Base-by-base conservation (phyloP, 352 stramenopile genomes). In the Globisporangium spinosum region DNA sequence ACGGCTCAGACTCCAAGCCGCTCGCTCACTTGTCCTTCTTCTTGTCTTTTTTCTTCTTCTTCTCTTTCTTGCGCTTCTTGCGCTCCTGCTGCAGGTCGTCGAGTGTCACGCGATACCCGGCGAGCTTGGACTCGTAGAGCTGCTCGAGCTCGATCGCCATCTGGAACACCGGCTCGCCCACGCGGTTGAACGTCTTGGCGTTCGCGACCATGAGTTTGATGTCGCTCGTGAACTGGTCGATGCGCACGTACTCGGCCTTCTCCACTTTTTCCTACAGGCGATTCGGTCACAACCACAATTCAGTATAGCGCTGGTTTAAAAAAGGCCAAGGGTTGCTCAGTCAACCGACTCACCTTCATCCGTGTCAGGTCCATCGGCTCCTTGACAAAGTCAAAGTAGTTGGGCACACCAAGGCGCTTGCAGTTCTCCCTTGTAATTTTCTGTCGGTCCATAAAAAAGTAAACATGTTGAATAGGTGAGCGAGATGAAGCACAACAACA, bases 41-140 rank as follows among this genome's bases (percentile, higher is more conserved):
- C 74, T 95, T 93, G 40, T 93, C 80, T 76, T 94, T 95, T 54
- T 91, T 82, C 70, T 95, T 94, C 77, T 95, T 95, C 77, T 94
- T 93, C 23, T 93, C 85, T 64, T 94, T 94, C 73, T 94, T 95
- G 73, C 83, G 86, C 72, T 93, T 94, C 74, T 95, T 94, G 65
- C 83, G 84, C 65, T 93, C 83, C 63, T 85, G 78, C 60, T 91
- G 79, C 47, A 95, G 58, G 20, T 92, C 84, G 13, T 95, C 87
- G n/a, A 92, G 87, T 66, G 83, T 89, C 25, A 79, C 76, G 43
- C 74, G 78, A 75, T 93, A 95, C 0, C 66, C 69, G 51, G 69
- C 53, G 47, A 93, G 69, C 71, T 93, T 95, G 8, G 77, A 79
- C 64, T 83, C 79, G 65, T 91, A 95, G 17, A 93, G 75, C 72